These are phyloP conservation scores for Penicillium samsonianum DNA, from an alignment of 495 filamentous ascomycete species.

Conservation along the genomic window DNA sequence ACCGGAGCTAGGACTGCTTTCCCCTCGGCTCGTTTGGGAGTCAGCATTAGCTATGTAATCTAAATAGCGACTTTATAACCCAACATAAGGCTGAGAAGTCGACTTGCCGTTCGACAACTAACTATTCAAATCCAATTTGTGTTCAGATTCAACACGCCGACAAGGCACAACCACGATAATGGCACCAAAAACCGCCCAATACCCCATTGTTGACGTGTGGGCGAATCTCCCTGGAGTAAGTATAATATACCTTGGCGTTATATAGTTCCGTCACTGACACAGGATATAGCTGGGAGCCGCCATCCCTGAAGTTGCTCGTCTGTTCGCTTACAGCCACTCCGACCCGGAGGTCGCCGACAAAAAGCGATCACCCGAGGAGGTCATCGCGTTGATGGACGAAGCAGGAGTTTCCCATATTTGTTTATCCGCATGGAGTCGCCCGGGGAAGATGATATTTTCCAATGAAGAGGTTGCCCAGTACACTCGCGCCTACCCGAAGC, in stretches of 20 bases:
- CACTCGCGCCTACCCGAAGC: conserved; percentile 9
- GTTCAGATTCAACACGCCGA: no score
- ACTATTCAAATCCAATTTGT: not conserved
- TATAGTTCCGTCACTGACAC: not conserved
- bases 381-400: conserved; percentile 6
- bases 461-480: conserved; percentile 12
- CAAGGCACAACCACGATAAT: not conserved
- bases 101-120: not conserved
- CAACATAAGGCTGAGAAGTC: not conserved
- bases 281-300: not conserved
- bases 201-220: not conserved
- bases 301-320: not conserved
- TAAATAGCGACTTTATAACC: no score
- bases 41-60: no score
- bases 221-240: not conserved
- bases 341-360: not conserved
- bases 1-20: not conserved
- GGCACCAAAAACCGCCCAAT: not conserved
- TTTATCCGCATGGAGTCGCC: conserved; percentile 10
- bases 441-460: conserved; percentile 5
- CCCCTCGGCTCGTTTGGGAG: not conserved
- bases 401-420: conserved; percentile 8
- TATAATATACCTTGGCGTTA: not conserved
- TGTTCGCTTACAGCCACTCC: not conserved
- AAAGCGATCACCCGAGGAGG: not conserved